These are phyloP conservation scores for Fremontodendron californicum DNA, from an alignment of 345 rosid species.

Conservation along the genomic window DNA sequence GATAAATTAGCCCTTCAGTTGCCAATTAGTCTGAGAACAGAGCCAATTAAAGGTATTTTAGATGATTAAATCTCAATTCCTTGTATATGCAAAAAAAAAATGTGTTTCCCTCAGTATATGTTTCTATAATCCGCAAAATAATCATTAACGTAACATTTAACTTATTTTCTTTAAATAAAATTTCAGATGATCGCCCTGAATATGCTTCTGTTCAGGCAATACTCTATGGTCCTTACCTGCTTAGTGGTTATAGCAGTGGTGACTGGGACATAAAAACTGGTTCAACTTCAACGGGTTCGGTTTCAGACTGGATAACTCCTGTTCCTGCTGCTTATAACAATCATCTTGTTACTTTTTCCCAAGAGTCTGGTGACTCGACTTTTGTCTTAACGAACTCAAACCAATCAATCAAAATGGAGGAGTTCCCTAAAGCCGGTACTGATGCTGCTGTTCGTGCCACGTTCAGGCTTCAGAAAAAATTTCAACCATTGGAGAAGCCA, in stretches of 20 bases:
- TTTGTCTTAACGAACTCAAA: constrained; percentile 59
- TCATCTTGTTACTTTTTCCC: constrained; percentile 59
- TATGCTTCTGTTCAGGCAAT: constrained; percentile 73
- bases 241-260: constrained; percentile 59
- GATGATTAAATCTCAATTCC: constrained; percentile 3
- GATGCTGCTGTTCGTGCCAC: constrained; percentile 56
- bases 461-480: constrained; percentile 43
- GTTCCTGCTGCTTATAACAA: constrained; percentile 47
- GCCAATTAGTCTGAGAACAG: constrained; percentile 57
- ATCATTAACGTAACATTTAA: not conserved
- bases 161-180: not conserved
- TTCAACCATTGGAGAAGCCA: constrained; percentile 23
- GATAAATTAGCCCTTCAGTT: constrained; percentile 60
- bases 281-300: constrained; percentile 30
- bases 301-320: constrained; percentile 54
- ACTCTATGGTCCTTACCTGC: constrained; percentile 83
- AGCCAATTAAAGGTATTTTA: constrained; percentile 67
- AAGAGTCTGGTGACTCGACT: constrained; percentile 37
- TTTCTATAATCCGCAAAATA: not conserved
- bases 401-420: constrained; percentile 58
- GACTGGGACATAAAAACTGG: constrained; percentile 65
- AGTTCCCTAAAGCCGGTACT: constrained; percentile 49
- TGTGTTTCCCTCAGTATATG: not conserved
- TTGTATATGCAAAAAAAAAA: not conserved
- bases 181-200: constrained; percentile 69